Percentiles rank a stretch among this genome's conserved stretches.
Evolutionary conservation across 2,329 filamentous ascomycete species (phyloP).

Genomic region (Cadophora sp.): DNA sequence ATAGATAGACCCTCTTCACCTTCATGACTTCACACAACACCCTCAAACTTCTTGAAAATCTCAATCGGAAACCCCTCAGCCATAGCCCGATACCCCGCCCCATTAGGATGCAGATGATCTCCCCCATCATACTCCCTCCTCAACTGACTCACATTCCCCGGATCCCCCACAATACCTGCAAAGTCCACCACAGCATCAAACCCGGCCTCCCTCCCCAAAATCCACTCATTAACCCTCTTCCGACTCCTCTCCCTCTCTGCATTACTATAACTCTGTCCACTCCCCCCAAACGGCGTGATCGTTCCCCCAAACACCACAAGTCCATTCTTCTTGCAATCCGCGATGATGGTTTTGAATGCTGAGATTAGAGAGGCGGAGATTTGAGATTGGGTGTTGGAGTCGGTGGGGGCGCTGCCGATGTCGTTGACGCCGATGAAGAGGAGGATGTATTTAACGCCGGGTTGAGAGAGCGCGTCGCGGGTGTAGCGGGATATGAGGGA

Average conservation of each 20-base stretch:
- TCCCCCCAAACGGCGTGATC: conserved; percentile 66
- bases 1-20: too few relatives aligned
- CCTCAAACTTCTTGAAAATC: conserved; percentile 49
- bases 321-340: conserved; percentile 58
- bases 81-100: conserved; percentile 63
- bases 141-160: conserved; percentile 55
- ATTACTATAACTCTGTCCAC: conserved; percentile 60
- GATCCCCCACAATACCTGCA: conserved; percentile 60
- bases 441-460: conserved; percentile 65
- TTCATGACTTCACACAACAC: neutral
- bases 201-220: conserved; percentile 54
- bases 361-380: conserved; percentile 58
- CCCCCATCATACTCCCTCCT: conserved; percentile 61
- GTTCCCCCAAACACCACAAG: conserved; percentile 67
- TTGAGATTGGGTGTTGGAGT: conserved; percentile 52
- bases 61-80: conserved; percentile 63
- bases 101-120: conserved; percentile 69
- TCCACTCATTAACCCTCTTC: conserved; percentile 65
- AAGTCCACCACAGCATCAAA: conserved; percentile 71
- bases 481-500: conserved; percentile 64
- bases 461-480: conserved; percentile 65
- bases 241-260: conserved; percentile 61
- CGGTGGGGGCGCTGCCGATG: conserved; percentile 60
- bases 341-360: conserved; percentile 63
- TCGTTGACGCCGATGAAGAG: conserved; percentile 76